Conservation (phyloP, 306 rosid species). For the Malus fusca region DNA sequence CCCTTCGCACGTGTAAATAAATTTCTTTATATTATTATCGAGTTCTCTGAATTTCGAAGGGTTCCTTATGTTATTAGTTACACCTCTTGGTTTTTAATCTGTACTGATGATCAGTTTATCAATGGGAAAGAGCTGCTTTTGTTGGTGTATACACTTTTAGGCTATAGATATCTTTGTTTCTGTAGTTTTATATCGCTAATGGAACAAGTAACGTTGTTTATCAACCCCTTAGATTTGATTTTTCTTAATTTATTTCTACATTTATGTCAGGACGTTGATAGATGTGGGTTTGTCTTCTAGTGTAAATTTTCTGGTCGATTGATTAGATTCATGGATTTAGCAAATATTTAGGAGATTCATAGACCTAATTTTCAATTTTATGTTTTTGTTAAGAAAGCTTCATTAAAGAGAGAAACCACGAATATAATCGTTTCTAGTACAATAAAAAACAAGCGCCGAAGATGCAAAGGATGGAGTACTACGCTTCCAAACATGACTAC, state of each 20-base stretch:
- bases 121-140: not conserved
- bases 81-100: not conserved
- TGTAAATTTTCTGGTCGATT: not conserved
- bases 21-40: not conserved
- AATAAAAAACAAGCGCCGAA: no score
- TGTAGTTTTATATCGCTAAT: not conserved
- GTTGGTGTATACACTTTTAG: not conserved
- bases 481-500: no score
- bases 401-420: no score
- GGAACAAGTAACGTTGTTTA: not conserved
- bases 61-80: no score
- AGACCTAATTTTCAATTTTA: not conserved
- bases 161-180: not conserved
- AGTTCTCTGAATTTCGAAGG: not conserved
- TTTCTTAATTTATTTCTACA: not conserved
- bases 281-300: no score
- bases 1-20: slow-evolving; percentile 25
- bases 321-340: not conserved
- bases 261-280: not conserved
- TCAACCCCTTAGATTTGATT: not conserved
- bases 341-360: not conserved
- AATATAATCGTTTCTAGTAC: no score
- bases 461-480: no score
- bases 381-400: no score
- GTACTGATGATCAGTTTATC: not conserved